Evolutionary conservation across 1,139 yeast genomes (phyloP), one percentile per base, ranked within the genome.

Genomic region (Geotrichum europaeum): DNA sequence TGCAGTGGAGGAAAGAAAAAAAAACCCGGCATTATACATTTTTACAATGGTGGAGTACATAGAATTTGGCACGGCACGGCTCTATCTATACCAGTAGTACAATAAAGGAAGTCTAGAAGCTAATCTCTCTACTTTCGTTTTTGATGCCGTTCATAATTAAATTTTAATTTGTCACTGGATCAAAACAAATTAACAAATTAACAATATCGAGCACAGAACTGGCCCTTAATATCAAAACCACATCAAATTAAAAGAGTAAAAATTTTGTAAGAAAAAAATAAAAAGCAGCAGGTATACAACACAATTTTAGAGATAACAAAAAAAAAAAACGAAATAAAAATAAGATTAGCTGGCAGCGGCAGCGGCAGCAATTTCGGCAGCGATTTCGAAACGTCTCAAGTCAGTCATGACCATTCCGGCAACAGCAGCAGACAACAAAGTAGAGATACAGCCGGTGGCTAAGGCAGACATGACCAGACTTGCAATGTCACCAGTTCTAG

Each of bases 401-500:
- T 83, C 84, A 64, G 84, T 84, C 70, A 84, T 77, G 49, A 84
- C 84, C 87, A 84, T 84, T 53, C 86, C 87, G 18, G 89, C 87
- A 63, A 84, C 82, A 61, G 85, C 83, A 30, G 89, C 87, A 12
- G 86, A 80, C 59, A 82, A 74, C 63, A 82, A 74, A 5, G 89
- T 84, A 34, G 86, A 77, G 63, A 82, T 75, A 63, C 80, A 79
- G 12, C 89, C 89, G 52, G 82, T 76, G 52, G 82, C 65, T 65
- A 84, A 78, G 1, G 87, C 79, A 50, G 84, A 79, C 52, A 79
- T 64, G 58, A 84, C 81, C 63, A 81, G 71, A 45, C 73, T 63
- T 5, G 87, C 76, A 63, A 84, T 78, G 59, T 81, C 84, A 60
- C 77, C 81, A 52, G 82, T 75, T 63, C 80, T 75, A 49, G 77